A percentile compares a stretch with the other conserved stretches of the same genome.
Conservation (phyloP, 2,329 filamentous ascomycete genomes). For the Cladosporium sp. region DNA sequence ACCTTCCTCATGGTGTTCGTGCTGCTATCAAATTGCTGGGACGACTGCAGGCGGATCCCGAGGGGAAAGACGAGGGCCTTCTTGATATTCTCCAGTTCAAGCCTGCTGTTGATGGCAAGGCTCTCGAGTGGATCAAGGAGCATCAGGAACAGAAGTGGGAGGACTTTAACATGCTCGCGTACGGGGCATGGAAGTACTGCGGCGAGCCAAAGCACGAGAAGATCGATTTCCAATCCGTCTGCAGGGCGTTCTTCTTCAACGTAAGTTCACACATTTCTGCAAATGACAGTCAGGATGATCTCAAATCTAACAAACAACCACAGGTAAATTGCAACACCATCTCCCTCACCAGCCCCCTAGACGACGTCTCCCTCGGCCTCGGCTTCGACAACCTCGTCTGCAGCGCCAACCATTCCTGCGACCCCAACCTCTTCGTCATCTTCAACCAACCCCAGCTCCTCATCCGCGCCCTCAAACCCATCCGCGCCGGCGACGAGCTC, state of each 20-base stretch:
- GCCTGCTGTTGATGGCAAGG: constrained; percentile 36
- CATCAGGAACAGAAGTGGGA: constrained; percentile 45
- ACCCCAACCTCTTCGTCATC: constrained; percentile 58
- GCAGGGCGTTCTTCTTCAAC: constrained; percentile 25
- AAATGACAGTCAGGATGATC: too few species aligned
- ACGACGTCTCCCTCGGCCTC: constrained; percentile 58
- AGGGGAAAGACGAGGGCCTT: constrained; percentile 27
- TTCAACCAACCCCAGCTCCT: constrained; percentile 56
- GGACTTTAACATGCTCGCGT: constrained; percentile 54
- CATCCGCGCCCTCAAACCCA: constrained; percentile 54
- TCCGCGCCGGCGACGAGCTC: constrained; percentile 58
- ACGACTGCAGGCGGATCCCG: constrained; percentile 27
- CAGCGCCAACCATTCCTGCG: constrained; percentile 63
- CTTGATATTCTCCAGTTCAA: constrained; percentile 30
- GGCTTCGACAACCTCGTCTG: constrained; percentile 57
- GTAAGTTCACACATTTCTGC: too few species aligned
- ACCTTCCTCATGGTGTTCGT: constrained; percentile 57
- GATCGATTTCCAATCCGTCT: constrained; percentile 24
- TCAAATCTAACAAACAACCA: constrained; percentile 19
- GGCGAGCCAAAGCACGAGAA: constrained; percentile 30
- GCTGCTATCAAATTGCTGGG: constrained; percentile 56
- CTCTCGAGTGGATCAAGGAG: constrained; percentile 50
- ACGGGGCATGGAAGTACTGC: constrained; percentile 57
- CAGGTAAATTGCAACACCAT: constrained; percentile 60
- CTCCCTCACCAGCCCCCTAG: constrained; percentile 56